Percentiles rank a stretch among this genome's conserved stretches.
phyloP scores from a whole-genome alignment of 202 grass and related monocot species.

The Eragrostis tef region DNA sequence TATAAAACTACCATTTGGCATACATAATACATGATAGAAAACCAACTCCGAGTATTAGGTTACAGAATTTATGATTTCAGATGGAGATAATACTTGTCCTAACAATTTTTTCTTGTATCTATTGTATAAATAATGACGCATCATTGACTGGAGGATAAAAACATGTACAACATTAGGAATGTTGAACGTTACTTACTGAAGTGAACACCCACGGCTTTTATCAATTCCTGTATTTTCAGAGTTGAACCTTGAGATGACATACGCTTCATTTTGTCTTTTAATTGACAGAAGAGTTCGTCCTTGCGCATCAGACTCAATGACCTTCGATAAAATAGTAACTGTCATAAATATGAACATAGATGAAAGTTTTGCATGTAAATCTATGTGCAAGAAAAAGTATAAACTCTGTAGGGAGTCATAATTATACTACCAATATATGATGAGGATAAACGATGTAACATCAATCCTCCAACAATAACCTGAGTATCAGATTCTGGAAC shows the following conservation, averaged over 20 bases:
- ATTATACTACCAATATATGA: constrained; percentile 8
- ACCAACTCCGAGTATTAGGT: not conserved
- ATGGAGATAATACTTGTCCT: constrained; percentile 17
- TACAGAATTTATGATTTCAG: constrained; percentile 1
- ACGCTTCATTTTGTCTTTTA: constrained; percentile 69
- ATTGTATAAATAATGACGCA: constrained; percentile 6
- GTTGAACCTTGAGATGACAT: constrained; percentile 56
- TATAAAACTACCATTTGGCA: not conserved
- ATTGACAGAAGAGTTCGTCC: constrained; percentile 54
- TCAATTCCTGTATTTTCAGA: constrained; percentile 73
- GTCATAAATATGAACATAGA: constrained; percentile 25
- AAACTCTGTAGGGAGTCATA: not conserved
- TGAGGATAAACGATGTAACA: not conserved
- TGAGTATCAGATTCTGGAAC: constrained; percentile 29
- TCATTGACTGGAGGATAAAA: constrained; percentile 33
- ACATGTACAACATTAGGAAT: constrained; percentile 20
- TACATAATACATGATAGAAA: not conserved
- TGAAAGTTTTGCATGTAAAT: constrained; percentile 19
- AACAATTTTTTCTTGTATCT: not conserved
- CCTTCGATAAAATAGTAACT: constrained; percentile 54
- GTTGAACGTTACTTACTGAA: constrained; percentile 68
- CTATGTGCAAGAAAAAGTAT: not conserved
- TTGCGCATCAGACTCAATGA: constrained; percentile 60
- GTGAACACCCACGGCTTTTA: constrained; percentile 53
- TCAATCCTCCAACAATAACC: constrained; percentile 6